Percentiles rank a stretch among this genome's conserved stretches.
phyloP scores from a whole-genome alignment of 345 rosid species.

The Lumnitzera racemosa region DNA sequence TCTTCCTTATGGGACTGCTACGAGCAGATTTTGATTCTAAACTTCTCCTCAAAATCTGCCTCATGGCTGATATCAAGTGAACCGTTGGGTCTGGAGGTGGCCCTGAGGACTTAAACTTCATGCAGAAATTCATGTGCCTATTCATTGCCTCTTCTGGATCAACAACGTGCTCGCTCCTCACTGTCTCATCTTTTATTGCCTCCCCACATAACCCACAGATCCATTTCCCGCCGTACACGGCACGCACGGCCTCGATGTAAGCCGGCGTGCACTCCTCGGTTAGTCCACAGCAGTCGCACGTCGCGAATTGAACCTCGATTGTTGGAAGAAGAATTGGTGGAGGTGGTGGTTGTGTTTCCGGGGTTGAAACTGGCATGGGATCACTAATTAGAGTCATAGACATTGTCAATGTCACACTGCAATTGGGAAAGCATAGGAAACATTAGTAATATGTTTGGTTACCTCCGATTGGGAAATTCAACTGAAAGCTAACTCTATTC shows the following conservation, averaged over 20 bases:
- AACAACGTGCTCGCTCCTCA: slow-evolving; percentile 11
- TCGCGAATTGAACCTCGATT: neutral
- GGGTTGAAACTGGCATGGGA: no score
- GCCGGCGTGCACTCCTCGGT: slow-evolving; percentile 30
- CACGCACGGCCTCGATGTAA: slow-evolving; percentile 19
- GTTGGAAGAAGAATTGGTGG: no score
- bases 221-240: slow-evolving; percentile 11
- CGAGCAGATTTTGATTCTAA: slow-evolving; percentile 7
- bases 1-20: neutral
- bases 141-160: slow-evolving; percentile 27
- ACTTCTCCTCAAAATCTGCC: slow-evolving; percentile 12
- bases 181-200: slow-evolving; percentile 23
- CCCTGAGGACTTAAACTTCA: neutral
- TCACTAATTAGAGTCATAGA: no score
- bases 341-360: no score
- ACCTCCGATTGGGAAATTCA: no score
- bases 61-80: slow-evolving; percentile 13
- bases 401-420: no score
- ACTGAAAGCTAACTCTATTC: no score
- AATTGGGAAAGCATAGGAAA: no score
- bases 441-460: no score
- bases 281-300: slow-evolving; percentile 32
- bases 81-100: slow-evolving; percentile 3
- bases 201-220: slow-evolving; percentile 35
- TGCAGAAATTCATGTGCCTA: slow-evolving; percentile 21